Conservation (phyloP, 768 basidiomycete genomes). For the Pseudohyphozyma bogoriensis region DNA sequence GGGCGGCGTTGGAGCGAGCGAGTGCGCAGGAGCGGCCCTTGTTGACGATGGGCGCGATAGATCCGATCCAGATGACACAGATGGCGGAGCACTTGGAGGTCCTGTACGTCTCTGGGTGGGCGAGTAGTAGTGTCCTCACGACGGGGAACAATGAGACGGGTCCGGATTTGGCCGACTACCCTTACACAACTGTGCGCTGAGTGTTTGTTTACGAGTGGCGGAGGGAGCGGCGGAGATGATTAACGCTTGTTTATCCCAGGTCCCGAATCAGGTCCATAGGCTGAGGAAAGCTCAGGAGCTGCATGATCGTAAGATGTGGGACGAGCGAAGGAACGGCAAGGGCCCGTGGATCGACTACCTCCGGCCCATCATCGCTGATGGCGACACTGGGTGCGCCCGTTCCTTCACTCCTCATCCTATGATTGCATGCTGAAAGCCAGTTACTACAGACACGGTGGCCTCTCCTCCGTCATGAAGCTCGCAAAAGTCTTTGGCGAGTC, state of each 20-base stretch:
- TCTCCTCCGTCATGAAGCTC: slow-evolving; percentile 90
- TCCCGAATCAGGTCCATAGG: slow-evolving; percentile 89
- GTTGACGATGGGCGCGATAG: slow-evolving; percentile 86
- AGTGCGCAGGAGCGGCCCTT: slow-evolving; percentile 58
- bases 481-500: slow-evolving; percentile 91
- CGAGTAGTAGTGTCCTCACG: slow-evolving; percentile 65
- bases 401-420: neutral
- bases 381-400: slow-evolving; percentile 68
- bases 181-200: slow-evolving; percentile 90
- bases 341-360: slow-evolving; percentile 76
- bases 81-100: slow-evolving; percentile 79
- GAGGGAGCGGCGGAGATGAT: too few relatives aligned
- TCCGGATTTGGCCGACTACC: slow-evolving; percentile 83
- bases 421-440: neutral
- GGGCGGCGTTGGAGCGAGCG: slow-evolving; percentile 53
- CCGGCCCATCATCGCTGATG: slow-evolving; percentile 86
- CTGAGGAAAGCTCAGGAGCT: slow-evolving; percentile 83
- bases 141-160: slow-evolving; percentile 87
- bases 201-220: too few relatives aligned
- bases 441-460: slow-evolving; percentile 64
- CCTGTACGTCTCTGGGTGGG: slow-evolving; percentile 90
- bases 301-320: slow-evolving; percentile 87
- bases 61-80: slow-evolving; percentile 89
- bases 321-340: slow-evolving; percentile 62
- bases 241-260: too few relatives aligned